Base-by-base conservation (phyloP, 257 asterid species). In the Paulownia fortunei region DNA sequence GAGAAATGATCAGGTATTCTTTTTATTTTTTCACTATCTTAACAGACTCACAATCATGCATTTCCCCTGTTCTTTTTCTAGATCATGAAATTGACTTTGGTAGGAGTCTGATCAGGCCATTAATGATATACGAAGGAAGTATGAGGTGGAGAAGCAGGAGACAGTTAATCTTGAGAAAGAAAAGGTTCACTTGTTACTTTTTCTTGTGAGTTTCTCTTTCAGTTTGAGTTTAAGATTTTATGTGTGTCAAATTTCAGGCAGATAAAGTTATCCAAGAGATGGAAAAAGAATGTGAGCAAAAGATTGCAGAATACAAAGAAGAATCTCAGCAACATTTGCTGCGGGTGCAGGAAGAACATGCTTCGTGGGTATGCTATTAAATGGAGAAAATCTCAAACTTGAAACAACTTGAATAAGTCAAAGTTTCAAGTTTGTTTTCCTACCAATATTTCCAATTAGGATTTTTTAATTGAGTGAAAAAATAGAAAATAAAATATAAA, bases 111-210 rank as follows among this genome's bases (percentile, higher is more conserved):
- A 78, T 82, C 91, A 95, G 99, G 99, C 97, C 83, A 92, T 96
- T 69, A 92, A 81, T 81, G 97, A 93, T 74, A 93, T 96, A 47
- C 86, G 94, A 74, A 89, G 84, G 87, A 92, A 89, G 89, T 93
- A 90, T 41, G 98, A 96, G 88, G 78, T 78, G 85, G 97, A 96
- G 85, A 96, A 93, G 93, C 87, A 85, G 86, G 97, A 87, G 79
- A 75, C 88, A 63, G 77, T 89, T 78, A 85, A 84, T 80, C 84
- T 88, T 77, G 98, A 92, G 88, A 93, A 89, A 86, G 96, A 90
- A 84, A 92, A 93, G 98, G 99, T 93, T 76, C 56, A 58, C 70
- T 69, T 52, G 39, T 72, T 65, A 72, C 66, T 59, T 76, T 73
- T 80, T 55, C 52, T 58, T 12, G 69, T 32, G 24, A 65, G 46